Base-by-base conservation (phyloP, 2,329 filamentous ascomycete species). In the Trichoderma semiorbis region DNA sequence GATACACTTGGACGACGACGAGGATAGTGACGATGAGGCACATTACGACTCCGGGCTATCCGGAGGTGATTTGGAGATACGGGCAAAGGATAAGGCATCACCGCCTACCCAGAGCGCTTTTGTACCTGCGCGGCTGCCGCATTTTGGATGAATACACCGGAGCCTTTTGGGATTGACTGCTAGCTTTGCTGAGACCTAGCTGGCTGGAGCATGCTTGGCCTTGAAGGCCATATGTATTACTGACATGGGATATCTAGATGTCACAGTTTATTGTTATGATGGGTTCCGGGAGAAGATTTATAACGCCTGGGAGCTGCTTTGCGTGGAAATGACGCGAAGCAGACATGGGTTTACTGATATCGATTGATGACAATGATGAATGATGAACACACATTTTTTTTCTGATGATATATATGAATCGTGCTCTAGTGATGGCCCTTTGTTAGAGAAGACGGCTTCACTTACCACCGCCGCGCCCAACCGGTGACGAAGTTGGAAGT, bases 41-140 rank as follows among this genome's bases (percentile, higher is more conserved):
- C 64, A 24, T 53, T 18, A 16, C 24, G 47, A 62, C 21, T 69
- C 70, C 64, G 70, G 47, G 14, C 21, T 63, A 26, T 60, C 61
- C 62, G 68, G 71, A 12, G 30, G 60, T n/a, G 55, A 58, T 57
- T 26, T 28, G 21, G 75, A 78, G 30, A 80, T 79, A 55, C 77
- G 77, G 14, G 77, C 80, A 71, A 77, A 78, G n/a, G 72, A 72
- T 30, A 63, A 58, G 3, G 64, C 66, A 55, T 30, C 62, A 7
- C 55, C 36, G 12, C 21, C 39, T n/a, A 30, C 7, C 30, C 57
- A 57, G n/a, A 24, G 71, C 24, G 80, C 80, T 2, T 91, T 91
- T 74, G 82, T 90, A 26, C 88, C 89, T 5, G 89, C 89, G 43
- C 83, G 88, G 72, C 78, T 91, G 72, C 89, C 89, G 47, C 83